Evolutionary conservation across 1,284 basidiomycete species (phyloP).

Genomic region (Limonomyces culmigenus): DNA sequence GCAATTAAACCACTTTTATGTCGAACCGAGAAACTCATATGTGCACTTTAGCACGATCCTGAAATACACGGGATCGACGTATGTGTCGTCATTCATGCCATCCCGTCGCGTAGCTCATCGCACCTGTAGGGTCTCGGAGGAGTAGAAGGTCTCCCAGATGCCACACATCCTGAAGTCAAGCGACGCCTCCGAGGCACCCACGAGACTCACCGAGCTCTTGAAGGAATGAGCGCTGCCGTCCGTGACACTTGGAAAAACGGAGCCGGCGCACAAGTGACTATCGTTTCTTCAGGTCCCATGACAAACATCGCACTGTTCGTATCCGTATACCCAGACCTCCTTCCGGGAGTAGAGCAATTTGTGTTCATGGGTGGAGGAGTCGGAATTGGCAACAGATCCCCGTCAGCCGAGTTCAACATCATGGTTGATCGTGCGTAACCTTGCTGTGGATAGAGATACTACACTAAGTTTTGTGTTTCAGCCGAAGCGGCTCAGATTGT

Average conservation of each 20-base stretch:
- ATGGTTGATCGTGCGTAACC: slow-evolving; percentile 52
- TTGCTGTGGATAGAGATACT: neutral
- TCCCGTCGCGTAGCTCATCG: slow-evolving; percentile 5
- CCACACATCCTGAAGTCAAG: slow-evolving; percentile 27
- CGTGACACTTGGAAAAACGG: slow-evolving; percentile 35
- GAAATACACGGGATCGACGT: neutral
- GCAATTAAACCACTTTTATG: no score
- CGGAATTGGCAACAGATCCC: slow-evolving; percentile 65
- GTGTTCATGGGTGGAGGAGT: slow-evolving; percentile 84
- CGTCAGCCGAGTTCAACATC: slow-evolving; percentile 73
- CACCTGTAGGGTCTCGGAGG: slow-evolving; percentile 49
- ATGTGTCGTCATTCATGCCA: slow-evolving; percentile 56
- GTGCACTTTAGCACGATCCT: no score
- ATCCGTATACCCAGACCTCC: slow-evolving; percentile 48
- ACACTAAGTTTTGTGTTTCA: slow-evolving; percentile 13
- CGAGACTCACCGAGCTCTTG: slow-evolving; percentile 30
- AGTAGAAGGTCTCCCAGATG: slow-evolving; percentile 49
- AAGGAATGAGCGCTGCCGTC: slow-evolving; percentile 47
- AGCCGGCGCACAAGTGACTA: slow-evolving; percentile 33
- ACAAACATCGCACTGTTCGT: slow-evolving; percentile 75
- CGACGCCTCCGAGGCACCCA: slow-evolving; percentile 27
- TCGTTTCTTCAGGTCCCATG: slow-evolving; percentile 67
- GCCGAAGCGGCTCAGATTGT: slow-evolving; percentile 73
- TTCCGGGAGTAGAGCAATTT: slow-evolving; percentile 55
- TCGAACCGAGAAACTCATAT: no score